Base-by-base conservation (phyloP, 768 basidiomycete genomes). In the Naganishia antarctica region DNA sequence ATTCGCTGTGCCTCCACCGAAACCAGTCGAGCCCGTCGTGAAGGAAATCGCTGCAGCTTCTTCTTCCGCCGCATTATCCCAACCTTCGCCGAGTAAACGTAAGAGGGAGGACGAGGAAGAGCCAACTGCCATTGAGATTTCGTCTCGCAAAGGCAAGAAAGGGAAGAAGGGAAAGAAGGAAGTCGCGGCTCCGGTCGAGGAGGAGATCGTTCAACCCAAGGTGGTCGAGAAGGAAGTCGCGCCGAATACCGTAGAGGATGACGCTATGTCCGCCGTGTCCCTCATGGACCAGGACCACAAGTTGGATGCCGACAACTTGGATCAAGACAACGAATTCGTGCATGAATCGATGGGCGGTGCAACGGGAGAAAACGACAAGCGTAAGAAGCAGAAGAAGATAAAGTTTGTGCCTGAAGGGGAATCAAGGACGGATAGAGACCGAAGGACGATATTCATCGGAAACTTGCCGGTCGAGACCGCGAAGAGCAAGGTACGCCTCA, bases 401-500 rank as follows among this genome's bases (percentile, higher is more conserved):
- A 87, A 85, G 66, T 82, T 81, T 69, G 80, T 81, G 0, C 89
- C 88, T 0, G 67, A 78, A 26, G 85, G 84, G 60, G 93, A 97
- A 78, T 88, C 88, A 0, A 74, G 83, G 18, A 85, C 84, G 61
- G 84, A 83, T 66, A 83, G 87, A 50, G 86, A 96, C 70, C 82
- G 83, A 18, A 84, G 94, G 28, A 97, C 94, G 5, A 81, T 97
- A 49, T 99, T 99, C 76, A 80, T 99, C 15, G 93, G 93, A 3
- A 97, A 97, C 73, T 80, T 99, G 1, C 83, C 86, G 0, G 79
- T 88, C 1, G 86, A 88, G 8, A 84, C 89, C 21, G 86, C 85
- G 18, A 86, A 87, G 49, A 85, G 84, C 71, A 86, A 85, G 78
- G 93, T 92, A 67, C 45, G 84, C 79, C 49, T 61, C 2, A 32